A percentile compares a stretch with the other conserved stretches of the same genome.
Evolutionary conservation across 2,329 filamentous ascomycete species (phyloP).

Genomic region (Iodosphaeria phyllophila): DNA sequence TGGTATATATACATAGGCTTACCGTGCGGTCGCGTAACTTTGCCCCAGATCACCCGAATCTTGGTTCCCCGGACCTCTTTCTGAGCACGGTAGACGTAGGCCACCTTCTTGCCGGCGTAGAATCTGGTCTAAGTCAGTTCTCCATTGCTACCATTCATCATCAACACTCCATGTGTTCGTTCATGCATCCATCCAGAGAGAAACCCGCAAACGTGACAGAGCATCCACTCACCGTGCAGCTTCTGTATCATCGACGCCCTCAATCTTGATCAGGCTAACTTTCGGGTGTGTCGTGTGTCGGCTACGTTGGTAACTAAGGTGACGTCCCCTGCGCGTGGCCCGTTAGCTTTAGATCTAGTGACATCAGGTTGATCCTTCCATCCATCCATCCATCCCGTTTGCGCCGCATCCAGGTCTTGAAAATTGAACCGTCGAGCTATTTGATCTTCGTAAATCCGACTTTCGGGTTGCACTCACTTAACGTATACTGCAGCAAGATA

Average conservation of each 20-base stretch:
- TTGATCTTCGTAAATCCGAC: conserved; percentile 2
- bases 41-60: conserved; percentile 98
- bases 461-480: conserved; percentile 45
- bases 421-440: no score
- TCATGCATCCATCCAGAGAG: no score
- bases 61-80: conserved; percentile 94
- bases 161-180: no score
- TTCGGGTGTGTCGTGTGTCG: conserved; percentile 82
- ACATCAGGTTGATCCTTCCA: neutral
- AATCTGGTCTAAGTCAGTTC: conserved; percentile 43
- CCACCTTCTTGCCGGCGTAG: conserved; percentile 98
- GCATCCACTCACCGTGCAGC: conserved; percentile 56
- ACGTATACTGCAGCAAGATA: conserved; percentile 49
- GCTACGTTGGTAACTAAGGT: conserved; percentile 93
- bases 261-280: conserved; percentile 94
- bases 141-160: no score
- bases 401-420: conserved; percentile 1
- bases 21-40: conserved; percentile 92
- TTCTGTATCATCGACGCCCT: conserved; percentile 83
- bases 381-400: no score
- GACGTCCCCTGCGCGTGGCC: conserved; percentile 56
- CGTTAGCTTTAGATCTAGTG: conserved; percentile 11
- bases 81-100: conserved; percentile 93
- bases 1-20: conserved; percentile 18
- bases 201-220: no score